phyloP scores from a whole-genome alignment of 805 yeast species.

The Candida silvicultrix region DNA sequence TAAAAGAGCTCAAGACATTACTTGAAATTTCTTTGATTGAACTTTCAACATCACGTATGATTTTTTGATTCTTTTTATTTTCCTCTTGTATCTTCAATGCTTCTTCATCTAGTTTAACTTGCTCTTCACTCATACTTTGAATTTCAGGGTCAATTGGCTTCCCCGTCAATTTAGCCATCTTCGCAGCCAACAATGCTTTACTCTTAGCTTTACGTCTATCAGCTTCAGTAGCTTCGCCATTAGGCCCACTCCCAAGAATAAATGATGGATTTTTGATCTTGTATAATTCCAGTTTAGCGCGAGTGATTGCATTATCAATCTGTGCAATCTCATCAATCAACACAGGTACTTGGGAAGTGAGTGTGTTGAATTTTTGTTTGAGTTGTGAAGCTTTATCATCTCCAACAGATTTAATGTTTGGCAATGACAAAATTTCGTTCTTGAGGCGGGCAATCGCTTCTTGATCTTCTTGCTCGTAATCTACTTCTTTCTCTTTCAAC shows the following conservation, averaged over 20 bases:
- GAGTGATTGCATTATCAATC: constrained; percentile 61
- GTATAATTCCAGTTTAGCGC: constrained; percentile 57
- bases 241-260: constrained; percentile 77
- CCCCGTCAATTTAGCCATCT: constrained; percentile 93
- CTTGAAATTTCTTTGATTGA: constrained; percentile 60
- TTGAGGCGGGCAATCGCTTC: constrained; percentile 36
- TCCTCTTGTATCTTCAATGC: constrained; percentile 45
- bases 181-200: constrained; percentile 67
- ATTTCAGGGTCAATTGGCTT: constrained; percentile 38
- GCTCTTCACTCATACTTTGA: constrained; percentile 30
- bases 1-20: constrained; percentile 27
- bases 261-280: constrained; percentile 62
- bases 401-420: constrained; percentile 29
- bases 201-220: constrained; percentile 77
- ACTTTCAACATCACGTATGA: constrained; percentile 62
- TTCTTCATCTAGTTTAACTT: constrained; percentile 40
- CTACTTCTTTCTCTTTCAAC: constrained; percentile 34
- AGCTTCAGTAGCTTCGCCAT: constrained; percentile 76
- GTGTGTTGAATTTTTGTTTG: constrained; percentile 17
- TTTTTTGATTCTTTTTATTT: constrained; percentile 45
- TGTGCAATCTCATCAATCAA: constrained; percentile 54
- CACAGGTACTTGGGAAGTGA: constrained; percentile 46
- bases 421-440: constrained; percentile 37
- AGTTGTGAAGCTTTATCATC: constrained; percentile 34
- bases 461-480: constrained; percentile 39